Evolutionary conservation across 2,329 filamentous ascomycete genomes (phyloP).

Genomic region (Scolecobasidium constrictum): DNA sequence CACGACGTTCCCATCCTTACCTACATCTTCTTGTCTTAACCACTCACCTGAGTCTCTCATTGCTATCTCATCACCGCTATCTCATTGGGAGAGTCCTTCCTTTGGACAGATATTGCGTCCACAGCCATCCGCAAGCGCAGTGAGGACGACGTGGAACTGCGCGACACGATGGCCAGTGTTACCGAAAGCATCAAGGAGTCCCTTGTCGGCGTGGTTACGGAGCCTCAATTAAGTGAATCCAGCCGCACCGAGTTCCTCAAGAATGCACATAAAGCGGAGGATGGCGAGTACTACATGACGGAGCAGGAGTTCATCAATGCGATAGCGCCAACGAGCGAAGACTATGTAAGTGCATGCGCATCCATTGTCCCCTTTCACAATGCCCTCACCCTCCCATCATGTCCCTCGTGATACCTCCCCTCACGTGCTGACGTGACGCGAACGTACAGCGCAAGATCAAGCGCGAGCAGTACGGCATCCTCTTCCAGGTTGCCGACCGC

Average conservation of each 20-base stretch:
- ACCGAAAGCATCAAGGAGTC: conserved; percentile 32
- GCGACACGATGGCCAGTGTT: conserved; percentile 8
- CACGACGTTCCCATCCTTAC: too few species aligned
- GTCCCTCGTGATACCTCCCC: not conserved
- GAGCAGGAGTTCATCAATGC: conserved; percentile 84
- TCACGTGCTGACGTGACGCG: too few species aligned
- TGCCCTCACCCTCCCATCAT: conserved; percentile 5
- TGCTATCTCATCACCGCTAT: too few species aligned
- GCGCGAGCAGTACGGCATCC: conserved; percentile 86
- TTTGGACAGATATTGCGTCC: too few species aligned
- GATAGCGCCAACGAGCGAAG: conserved; percentile 73
- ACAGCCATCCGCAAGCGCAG: too few species aligned
- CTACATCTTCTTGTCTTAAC: too few species aligned
- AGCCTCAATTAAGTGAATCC: conserved; percentile 58
- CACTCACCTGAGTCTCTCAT: too few species aligned
- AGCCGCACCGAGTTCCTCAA: conserved; percentile 65
- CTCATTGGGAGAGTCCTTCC: too few species aligned
- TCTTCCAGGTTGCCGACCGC: conserved; percentile 85
- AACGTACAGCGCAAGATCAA: conserved; percentile 89
- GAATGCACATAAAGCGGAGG: conserved; percentile 64
- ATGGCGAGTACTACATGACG: conserved; percentile 70
- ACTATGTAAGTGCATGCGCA: conserved; percentile 91
- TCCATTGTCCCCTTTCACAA: conserved; percentile 12
- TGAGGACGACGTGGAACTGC: too few species aligned
- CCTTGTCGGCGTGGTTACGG: conserved; percentile 53